phyloP scores from a whole-genome alignment of 768 basidiomycete genomes.

The Rossbeevera mucosa region DNA sequence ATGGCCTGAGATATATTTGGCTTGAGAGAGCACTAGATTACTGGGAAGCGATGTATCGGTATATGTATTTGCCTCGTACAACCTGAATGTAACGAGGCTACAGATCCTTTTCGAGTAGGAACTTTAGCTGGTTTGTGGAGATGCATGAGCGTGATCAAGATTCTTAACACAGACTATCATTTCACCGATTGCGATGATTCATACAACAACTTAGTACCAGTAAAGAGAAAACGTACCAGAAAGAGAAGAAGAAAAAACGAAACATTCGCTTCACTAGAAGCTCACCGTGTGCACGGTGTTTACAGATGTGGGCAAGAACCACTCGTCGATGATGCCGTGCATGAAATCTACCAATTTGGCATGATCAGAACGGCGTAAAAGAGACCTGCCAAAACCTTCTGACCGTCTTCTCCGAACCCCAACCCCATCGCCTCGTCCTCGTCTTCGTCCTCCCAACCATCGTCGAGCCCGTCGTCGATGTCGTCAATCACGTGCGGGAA shows the following conservation, averaged over 20 bases:
- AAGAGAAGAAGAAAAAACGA: neutral
- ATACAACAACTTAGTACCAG: neutral
- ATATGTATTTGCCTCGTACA: neutral
- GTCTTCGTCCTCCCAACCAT: constrained; percentile 16
- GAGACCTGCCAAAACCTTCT: neutral
- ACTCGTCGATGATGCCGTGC: constrained; percentile 17
- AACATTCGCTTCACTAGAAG: constrained; percentile 14
- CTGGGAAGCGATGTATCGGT: neutral
- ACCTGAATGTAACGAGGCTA: neutral
- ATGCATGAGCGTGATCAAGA: neutral
- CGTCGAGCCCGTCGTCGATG: constrained; percentile 7
- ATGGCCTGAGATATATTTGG: too few relatives aligned
- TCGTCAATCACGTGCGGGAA: constrained; percentile 8
- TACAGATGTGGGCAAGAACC: constrained; percentile 14
- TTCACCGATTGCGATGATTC: neutral
- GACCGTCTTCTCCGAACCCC: constrained; percentile 9
- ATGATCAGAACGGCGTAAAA: constrained; percentile 2
- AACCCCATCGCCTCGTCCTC: constrained; percentile 9
- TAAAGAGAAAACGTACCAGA: neutral
- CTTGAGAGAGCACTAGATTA: neutral
- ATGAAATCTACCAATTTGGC: constrained; percentile 6
- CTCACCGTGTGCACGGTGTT: constrained; percentile 25
- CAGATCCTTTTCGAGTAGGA: neutral
- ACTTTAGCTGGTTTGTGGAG: neutral
- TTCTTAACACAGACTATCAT: neutral